A percentile compares a stretch with the other conserved stretches of the same genome.
phyloP scores from a whole-genome alignment of 192 early-diverging fungal genomes.

The Coemansia sp. region DNA sequence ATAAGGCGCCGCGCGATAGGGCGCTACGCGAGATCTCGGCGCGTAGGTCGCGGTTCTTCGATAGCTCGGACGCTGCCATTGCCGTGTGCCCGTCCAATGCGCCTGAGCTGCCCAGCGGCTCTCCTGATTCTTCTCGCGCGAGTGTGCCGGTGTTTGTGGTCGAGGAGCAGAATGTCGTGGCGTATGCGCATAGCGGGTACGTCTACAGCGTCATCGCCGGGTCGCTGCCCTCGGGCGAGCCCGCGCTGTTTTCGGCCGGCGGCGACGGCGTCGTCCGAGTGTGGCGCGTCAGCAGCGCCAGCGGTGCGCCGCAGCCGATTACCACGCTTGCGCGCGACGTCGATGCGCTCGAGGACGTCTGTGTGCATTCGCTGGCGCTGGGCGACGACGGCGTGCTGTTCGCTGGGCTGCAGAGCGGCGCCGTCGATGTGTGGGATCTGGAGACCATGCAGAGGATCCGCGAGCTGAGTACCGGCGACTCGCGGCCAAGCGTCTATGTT shows the following conservation, averaged over 20 bases:
- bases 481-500: conserved; percentile 58
- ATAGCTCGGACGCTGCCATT: conserved; percentile 14
- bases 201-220: conserved; percentile 64
- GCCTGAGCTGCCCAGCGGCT: conserved; percentile 3
- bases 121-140: conserved; percentile 22
- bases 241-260: conserved; percentile 53
- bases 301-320: conserved; percentile 23
- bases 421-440: conserved; percentile 71
- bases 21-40: conserved; percentile 20
- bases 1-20: conserved; percentile 5
- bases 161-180: conserved; percentile 54
- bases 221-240: conserved; percentile 34
- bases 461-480: conserved; percentile 22
- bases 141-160: conserved; percentile 54
- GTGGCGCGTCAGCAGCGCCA: conserved; percentile 20
- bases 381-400: conserved; percentile 66
- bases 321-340: conserved; percentile 21
- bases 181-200: conserved; percentile 71
- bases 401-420: conserved; percentile 71
- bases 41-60: conserved; percentile 38
- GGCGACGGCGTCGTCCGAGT: conserved; percentile 69
- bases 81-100: conserved; percentile 22
- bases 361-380: conserved; percentile 63
- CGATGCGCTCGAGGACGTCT: conserved; percentile 40
- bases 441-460: conserved; percentile 63